Base-by-base conservation (phyloP, 2,329 filamentous ascomycete species). In the Colletotrichum higginsianum region DNA sequence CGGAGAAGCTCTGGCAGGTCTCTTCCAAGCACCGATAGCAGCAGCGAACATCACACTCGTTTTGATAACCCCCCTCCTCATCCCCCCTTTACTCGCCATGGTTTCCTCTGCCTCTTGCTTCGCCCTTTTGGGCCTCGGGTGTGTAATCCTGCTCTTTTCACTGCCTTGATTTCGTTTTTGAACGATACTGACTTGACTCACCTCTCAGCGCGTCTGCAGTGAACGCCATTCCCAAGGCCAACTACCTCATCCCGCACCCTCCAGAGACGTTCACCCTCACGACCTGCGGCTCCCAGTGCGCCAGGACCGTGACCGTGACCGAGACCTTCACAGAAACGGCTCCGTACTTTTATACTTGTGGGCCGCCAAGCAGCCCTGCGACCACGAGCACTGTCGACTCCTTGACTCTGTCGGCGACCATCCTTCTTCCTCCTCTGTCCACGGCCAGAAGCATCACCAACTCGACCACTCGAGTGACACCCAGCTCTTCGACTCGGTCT, bases 81-180 rank as follows among this genome's bases (percentile, higher is more conserved):
- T 9, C 30, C 30, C 30, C 30, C 8, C 8, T 35, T 40, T 40
- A 42, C 53, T 64, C 58, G 65, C 67, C 52, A 77, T 79, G 74
- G 73, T 78, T 64, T 74, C 74, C 69, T 68, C 66, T 52, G n/a
- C 76, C 64, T 23, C 72, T 74, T 67, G 72, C 60, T 73, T 79
- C n/a, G 72, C 75, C 75, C 74, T 81, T 15, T 13, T 77, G 42
- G 79, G 78, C 61, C 68, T 79, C 60, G 76, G 77, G 80, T 81
- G 74, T 8, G 52, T 56, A 8, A 0, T 18, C 8, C n/a, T 2
- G 18, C 13, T n/a, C 3, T 11, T 11, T 8, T 38, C 9, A 38
- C 35, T 8, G 35, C 35, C 35, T 2, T 38, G 9, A 11, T 3
- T 0, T 11, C 2, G 2, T 38, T 3, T 35, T 38, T 2, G 2